Evolutionary conservation across 2,329 filamentous ascomycete genomes (phyloP), one percentile per base, ranked within the genome.

Genomic region (Eurotiales sp.): DNA sequence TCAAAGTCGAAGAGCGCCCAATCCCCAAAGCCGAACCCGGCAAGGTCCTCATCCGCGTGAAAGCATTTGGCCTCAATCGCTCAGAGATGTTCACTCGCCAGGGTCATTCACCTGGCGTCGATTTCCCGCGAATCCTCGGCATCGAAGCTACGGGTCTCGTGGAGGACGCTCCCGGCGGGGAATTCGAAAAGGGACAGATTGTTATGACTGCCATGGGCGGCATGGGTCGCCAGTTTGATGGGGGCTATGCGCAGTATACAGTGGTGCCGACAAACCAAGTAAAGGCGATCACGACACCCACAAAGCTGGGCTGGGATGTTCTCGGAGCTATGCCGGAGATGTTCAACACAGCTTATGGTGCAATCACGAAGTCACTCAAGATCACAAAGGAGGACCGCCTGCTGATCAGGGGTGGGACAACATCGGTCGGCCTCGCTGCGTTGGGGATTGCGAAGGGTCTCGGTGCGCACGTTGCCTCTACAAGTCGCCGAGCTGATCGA

Each of bases 191-290:
- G 37, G 76, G 74, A 1, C 63, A 66, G 10, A 63, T 68, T 14
- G 73, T 78, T 1, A 73, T 72, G 1, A 77, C 74, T 2, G 71
- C 68, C 14, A 77, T 78, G 73, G 76, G 76, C 6, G 76, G 75
- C 1, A 69, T 79, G 62, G 75, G 76, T 1, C 58, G 74, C 6
- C 59, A 61, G 14, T 75, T 77, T 48, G 71, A 77, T 55, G 76
- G 77, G 8, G 73, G 73, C 0, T 79, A 78, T 55, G 75, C 75
- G 3, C 74, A 79, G 59, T 79, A 76, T 50, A 71, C 68, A 1
- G 72, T 67, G 52, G 74, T 77, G 5, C 68, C 72, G 0, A 69
- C 63, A 2, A 55, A 51, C 10, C 71, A 77, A 53, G 66, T 74
- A 8, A 71, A 72, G 45, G 56, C 58, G 5, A 53, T 75, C n/a